phyloP scores from a whole-genome alignment of 164 flowering plant genomes.

The Dillenia turbinata region DNA sequence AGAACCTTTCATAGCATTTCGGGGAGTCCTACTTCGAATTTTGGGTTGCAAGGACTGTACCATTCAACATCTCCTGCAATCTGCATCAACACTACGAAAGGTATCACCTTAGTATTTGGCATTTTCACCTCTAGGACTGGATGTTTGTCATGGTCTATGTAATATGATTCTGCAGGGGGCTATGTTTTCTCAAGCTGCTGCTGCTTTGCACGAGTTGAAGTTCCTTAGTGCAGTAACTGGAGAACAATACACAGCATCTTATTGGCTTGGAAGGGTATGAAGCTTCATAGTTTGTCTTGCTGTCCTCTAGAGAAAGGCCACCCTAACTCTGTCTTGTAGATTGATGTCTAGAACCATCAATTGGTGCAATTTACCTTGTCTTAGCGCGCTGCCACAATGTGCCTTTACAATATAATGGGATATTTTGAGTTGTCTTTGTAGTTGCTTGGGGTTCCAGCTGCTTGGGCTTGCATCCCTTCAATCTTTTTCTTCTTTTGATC shows the following conservation, averaged over 20 bases:
- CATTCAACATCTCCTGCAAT: constrained; percentile 71
- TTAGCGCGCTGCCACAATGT: no score
- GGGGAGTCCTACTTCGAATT: constrained; percentile 79
- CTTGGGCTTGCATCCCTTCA: no score
- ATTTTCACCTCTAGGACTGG: not conserved
- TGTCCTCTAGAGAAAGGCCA: no score
- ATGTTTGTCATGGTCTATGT: constrained; percentile 8
- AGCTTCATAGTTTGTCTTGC: not conserved
- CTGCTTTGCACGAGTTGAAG: constrained; percentile 85
- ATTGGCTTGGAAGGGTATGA: constrained; percentile 86
- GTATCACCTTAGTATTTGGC: constrained; percentile 27
- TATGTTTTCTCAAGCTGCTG: constrained; percentile 81
- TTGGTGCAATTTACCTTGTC: no score
- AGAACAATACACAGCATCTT: constrained; percentile 34
- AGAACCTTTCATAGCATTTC: constrained; percentile 90
- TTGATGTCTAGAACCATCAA: no score
- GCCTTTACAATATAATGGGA: no score
- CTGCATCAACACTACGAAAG: constrained; percentile 91
- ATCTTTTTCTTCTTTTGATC: no score
- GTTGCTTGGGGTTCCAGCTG: no score
- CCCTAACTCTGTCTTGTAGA: no score
- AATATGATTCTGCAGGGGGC: constrained; percentile 45
- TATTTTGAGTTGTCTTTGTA: no score
- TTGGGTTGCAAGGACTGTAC: constrained; percentile 54
- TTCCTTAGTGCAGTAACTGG: constrained; percentile 40